Conservation (phyloP, 2,329 filamentous ascomycete genomes). For the Colletotrichum tamarilloi region DNA sequence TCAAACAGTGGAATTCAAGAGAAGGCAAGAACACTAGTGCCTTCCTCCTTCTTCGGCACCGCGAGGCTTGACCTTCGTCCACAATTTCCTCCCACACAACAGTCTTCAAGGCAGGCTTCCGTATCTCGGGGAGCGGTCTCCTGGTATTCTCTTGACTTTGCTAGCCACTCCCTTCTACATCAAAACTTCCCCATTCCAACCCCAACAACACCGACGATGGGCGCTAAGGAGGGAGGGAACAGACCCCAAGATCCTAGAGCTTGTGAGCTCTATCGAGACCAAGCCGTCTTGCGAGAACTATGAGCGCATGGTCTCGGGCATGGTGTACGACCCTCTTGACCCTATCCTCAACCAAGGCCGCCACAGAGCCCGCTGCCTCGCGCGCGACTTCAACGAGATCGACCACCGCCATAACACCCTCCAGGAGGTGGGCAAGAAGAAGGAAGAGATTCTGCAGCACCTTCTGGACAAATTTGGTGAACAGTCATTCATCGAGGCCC, state of each 20-base stretch:
- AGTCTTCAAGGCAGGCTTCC: background rate
- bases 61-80: background rate
- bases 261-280: constrained; percentile 2
- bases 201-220: background rate
- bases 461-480: constrained; percentile 59
- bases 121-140: background rate
- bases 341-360: constrained; percentile 58
- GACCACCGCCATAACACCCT: constrained; percentile 61
- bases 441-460: constrained; percentile 55
- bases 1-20: background rate
- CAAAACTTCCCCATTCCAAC: background rate
- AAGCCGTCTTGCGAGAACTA: constrained; percentile 26
- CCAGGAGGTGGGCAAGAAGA: constrained; percentile 44
- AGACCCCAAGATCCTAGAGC: constrained; percentile 15
- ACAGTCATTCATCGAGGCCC: constrained; percentile 66
- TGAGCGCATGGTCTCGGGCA: constrained; percentile 33
- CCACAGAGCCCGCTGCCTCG: constrained; percentile 59
- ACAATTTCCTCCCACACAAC: background rate
- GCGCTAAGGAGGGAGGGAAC: background rate
- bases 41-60: background rate
- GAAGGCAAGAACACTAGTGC: background rate
- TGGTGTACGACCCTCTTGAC: constrained; percentile 55
- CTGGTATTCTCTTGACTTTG: background rate
- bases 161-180: background rate
- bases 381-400: constrained; percentile 60